Percentiles rank a stretch among this genome's conserved stretches.
Conservation (phyloP, 1,139 yeast species). For the Pichia sp. region DNA sequence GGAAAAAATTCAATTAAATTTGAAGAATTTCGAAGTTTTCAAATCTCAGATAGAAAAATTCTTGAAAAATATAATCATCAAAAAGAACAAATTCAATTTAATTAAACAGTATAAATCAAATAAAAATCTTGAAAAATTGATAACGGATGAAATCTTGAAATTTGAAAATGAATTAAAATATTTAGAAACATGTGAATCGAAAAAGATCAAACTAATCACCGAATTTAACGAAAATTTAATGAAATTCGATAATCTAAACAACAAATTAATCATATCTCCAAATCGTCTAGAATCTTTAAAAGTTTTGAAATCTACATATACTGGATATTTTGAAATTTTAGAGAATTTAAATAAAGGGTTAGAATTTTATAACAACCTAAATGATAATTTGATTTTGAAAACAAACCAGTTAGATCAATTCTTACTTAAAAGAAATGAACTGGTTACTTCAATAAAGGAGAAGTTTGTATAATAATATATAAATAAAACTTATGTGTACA, state of each 20-base stretch:
- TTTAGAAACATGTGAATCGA: conserved; percentile 32
- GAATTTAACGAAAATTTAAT: conserved; percentile 38
- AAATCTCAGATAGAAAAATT: conserved; percentile 30
- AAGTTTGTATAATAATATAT: neutral
- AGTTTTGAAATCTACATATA: conserved; percentile 46
- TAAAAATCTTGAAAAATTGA: conserved; percentile 27
- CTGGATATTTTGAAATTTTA: conserved; percentile 49
- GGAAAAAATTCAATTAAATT: conserved; percentile 37
- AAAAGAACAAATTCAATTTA: conserved; percentile 42
- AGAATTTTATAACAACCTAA: conserved; percentile 61
- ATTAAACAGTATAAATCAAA: conserved; percentile 38
- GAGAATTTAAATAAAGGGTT: conserved; percentile 63
- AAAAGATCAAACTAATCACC: conserved; percentile 40
- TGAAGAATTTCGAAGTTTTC: conserved; percentile 29
- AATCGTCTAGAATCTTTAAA: conserved; percentile 48
- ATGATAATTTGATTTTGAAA: conserved; percentile 41
- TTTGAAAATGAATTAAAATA: conserved; percentile 39
- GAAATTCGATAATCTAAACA: conserved; percentile 32
- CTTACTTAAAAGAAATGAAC: conserved; percentile 41
- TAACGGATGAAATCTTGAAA: conserved; percentile 27
- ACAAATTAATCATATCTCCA: conserved; percentile 25
- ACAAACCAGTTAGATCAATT: conserved; percentile 48
- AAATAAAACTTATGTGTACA: neutral
- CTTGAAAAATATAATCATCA: conserved; percentile 33
- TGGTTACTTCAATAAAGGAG: neutral